Conservation (phyloP, 768 basidiomycete genomes). For the Neoboletus magnificus region DNA sequence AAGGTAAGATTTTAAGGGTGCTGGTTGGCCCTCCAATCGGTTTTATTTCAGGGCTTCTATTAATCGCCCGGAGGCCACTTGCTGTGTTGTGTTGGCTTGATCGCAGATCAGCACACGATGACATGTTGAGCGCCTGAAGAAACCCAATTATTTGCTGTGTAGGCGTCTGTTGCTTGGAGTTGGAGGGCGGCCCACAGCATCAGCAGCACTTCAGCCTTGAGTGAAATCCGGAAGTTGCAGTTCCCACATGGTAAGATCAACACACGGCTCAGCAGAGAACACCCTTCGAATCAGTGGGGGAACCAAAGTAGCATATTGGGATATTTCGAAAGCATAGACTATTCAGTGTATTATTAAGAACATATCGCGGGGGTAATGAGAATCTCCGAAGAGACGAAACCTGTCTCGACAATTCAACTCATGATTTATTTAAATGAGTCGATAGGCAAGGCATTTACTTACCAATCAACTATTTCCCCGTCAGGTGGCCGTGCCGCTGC, state of each 20-base stretch:
- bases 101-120: background rate
- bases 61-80: conserved; percentile 2
- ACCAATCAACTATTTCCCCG: background rate
- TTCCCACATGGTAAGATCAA: background rate
- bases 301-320: background rate
- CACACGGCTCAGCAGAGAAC: background rate
- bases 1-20: too few relatives aligned
- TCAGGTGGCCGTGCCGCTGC: background rate
- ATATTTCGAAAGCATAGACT: background rate
- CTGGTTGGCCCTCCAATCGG: background rate
- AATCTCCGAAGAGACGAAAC: background rate
- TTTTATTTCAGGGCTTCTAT: background rate
- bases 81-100: conserved; percentile 8
- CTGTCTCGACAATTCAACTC: conserved; percentile 2
- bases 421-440: background rate
- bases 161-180: background rate
- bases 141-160: conserved; percentile 5
- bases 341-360: background rate
- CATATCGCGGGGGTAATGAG: background rate
- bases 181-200: conserved; percentile 1
- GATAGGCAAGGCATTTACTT: background rate
- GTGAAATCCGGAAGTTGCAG: background rate
- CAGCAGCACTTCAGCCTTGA: background rate
- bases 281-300: background rate
- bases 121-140: background rate